These are phyloP conservation scores for Laetiporus sulphureus DNA, from an alignment of 1,284 basidiomycete genomes.

Conservation along the genomic window DNA sequence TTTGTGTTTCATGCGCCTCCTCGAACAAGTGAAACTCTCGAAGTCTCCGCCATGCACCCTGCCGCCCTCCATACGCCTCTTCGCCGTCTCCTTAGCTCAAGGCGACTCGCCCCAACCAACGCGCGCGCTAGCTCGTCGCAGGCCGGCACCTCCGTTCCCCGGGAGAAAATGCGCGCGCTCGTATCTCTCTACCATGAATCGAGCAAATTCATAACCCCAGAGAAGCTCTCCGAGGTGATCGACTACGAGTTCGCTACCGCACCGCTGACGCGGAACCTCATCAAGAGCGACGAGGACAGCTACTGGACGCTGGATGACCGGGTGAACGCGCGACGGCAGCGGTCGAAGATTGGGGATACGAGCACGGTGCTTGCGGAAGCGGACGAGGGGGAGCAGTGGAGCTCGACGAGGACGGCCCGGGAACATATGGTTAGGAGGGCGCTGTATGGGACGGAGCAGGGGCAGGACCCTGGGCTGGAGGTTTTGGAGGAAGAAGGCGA, in stretches of 20 bases:
- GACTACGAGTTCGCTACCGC: conserved; percentile 46
- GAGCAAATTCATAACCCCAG: conserved; percentile 58
- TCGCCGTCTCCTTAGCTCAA: conserved; percentile 9
- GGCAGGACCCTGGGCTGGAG: conserved; percentile 47
- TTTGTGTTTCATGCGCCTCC: no score
- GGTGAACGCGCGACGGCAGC: conserved; percentile 21
- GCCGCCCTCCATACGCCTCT: conserved; percentile 12
- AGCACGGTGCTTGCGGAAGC: background rate
- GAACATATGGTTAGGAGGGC: conserved; percentile 45
- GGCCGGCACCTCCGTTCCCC: conserved; percentile 29
- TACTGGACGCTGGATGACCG: conserved; percentile 5
- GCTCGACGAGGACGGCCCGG: conserved; percentile 25
- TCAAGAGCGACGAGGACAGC: conserved; percentile 6
- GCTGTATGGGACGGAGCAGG: conserved; percentile 46
- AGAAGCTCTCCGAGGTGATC: conserved; percentile 56
- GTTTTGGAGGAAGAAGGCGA: conserved; percentile 41
- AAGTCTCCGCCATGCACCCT: no score
- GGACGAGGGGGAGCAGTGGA: conserved; percentile 10
- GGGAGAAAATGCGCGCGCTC: conserved; percentile 64
- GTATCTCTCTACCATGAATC: conserved; percentile 68
- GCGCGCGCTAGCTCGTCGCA: conserved; percentile 4
- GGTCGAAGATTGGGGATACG: conserved; percentile 32
- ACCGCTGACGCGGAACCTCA: no score
- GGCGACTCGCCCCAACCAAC: conserved; percentile 12
- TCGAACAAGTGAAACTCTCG: no score